Evolutionary conservation across 805 yeast genomes (phyloP).

Genomic region (Metschnikowia drakensbergensis): DNA sequence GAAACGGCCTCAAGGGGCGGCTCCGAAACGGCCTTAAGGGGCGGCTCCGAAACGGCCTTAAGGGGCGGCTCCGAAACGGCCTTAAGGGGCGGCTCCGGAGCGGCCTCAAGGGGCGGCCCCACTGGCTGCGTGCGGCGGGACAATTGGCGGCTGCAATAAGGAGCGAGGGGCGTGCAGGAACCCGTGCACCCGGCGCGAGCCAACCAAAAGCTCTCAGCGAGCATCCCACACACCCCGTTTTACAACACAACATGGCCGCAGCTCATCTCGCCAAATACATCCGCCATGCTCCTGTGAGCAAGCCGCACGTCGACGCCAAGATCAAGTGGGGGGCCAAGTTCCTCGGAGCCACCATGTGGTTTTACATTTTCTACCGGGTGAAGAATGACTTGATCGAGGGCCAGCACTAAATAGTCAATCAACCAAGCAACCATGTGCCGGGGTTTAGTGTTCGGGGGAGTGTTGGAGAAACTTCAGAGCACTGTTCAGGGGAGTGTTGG

Average conservation of each 20-base stretch:
- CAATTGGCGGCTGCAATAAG: too few relatives aligned
- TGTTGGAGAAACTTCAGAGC: too few relatives aligned
- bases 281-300: slow-evolving; percentile 59
- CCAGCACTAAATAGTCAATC: slow-evolving; percentile 15
- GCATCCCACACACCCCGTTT: neutral
- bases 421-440: neutral
- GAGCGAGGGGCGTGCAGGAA: neutral
- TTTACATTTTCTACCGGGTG: slow-evolving; percentile 78
- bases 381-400: slow-evolving; percentile 50
- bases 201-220: slow-evolving; percentile 14
- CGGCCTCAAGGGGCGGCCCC: too few relatives aligned
- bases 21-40: too few relatives aligned
- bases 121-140: too few relatives aligned
- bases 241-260: slow-evolving; percentile 35
- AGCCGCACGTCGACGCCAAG: slow-evolving; percentile 59
- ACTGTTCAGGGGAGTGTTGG: too few relatives aligned
- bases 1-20: too few relatives aligned
- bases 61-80: too few relatives aligned
- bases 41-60: too few relatives aligned
- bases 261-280: slow-evolving; percentile 39
- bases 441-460: too few relatives aligned
- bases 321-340: slow-evolving; percentile 59
- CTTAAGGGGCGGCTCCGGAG: too few relatives aligned
- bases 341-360: slow-evolving; percentile 86
- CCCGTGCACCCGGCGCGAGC: slow-evolving; percentile 11